Evolutionary conservation across 495 filamentous ascomycete genomes (phyloP).

Genomic region (Hypoxylon rickii): DNA sequence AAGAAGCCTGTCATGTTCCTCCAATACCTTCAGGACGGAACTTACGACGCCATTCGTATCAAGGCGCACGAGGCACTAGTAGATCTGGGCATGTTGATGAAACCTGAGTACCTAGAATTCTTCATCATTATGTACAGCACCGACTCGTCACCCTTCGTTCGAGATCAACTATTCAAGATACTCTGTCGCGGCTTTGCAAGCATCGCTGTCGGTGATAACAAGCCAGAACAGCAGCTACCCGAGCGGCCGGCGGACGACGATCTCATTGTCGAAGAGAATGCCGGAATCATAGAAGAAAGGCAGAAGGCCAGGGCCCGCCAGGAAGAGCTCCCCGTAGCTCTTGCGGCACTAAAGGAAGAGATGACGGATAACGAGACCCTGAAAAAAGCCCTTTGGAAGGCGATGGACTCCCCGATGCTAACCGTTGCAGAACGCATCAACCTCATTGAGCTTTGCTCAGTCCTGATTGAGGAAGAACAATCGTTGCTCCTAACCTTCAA

Average conservation of each 20-base stretch:
- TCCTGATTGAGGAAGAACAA: conserved; percentile 71
- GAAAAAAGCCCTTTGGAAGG: conserved; percentile 75
- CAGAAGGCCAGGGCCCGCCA: conserved; percentile 72
- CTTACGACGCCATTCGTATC: conserved; percentile 77
- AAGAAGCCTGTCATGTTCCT: conserved; percentile 69
- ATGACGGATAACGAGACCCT: conserved; percentile 64
- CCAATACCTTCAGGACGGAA: conserved; percentile 78
- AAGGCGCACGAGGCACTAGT: conserved; percentile 82
- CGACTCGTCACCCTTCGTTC: conserved; percentile 81
- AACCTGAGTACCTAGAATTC: conserved; percentile 65
- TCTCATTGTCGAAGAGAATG: conserved; percentile 79
- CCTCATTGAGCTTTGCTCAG: conserved; percentile 72
- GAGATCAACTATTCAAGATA: conserved; percentile 66
- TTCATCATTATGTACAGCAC: conserved; percentile 72
- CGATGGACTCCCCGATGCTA: conserved; percentile 69
- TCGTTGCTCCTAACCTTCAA: conserved; percentile 66
- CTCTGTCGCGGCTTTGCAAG: conserved; percentile 76
- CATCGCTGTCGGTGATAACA: conserved; percentile 72
- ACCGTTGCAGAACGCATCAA: conserved; percentile 74
- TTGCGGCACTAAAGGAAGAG: conserved; percentile 74
- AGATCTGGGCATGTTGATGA: conserved; percentile 72
- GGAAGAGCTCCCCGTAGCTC: conserved; percentile 74
- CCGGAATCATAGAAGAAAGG: conserved; percentile 63
- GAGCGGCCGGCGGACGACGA: conserved; percentile 48
- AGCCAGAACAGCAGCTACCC: conserved; percentile 38